Conservation (phyloP, 768 basidiomycete genomes). For the Suillus hirtellus region DNA sequence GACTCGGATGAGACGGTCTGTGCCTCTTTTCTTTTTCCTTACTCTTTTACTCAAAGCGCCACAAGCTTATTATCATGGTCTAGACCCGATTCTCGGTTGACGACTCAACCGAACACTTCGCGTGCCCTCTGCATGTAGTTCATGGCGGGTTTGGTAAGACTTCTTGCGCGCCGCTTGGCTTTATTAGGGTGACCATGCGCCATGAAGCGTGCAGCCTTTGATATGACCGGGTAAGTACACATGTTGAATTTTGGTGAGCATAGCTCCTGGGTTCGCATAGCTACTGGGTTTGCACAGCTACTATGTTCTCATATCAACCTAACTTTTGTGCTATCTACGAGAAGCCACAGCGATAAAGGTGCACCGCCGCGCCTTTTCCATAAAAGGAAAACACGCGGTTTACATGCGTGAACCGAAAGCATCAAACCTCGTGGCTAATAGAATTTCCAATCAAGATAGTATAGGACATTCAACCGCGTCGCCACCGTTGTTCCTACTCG, state of each 20-base stretch:
- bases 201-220: background rate
- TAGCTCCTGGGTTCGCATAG: too few species aligned
- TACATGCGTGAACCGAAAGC: conserved; percentile 26
- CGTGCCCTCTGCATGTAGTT: background rate
- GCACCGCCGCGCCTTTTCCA: conserved; percentile 25
- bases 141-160: conserved; percentile 8
- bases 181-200: conserved; percentile 3
- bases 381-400: conserved; percentile 37
- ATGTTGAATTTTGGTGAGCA: background rate
- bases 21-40: conserved; percentile 5
- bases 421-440: conserved; percentile 31
- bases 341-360: conserved; percentile 13
- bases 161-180: conserved; percentile 6
- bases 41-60: conserved; percentile 5
- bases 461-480: conserved; percentile 25
- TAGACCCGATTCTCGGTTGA: conserved; percentile 2
- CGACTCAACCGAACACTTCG: background rate
- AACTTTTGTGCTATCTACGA: conserved; percentile 8
- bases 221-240: too few species aligned
- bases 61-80: background rate
- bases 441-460: conserved; percentile 26
- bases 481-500: conserved; percentile 16
- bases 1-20: background rate
- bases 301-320: too few species aligned
- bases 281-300: too few species aligned